phyloP scores from a whole-genome alignment of 352 stramenopile species.

The Globisporangium irregulare region DNA sequence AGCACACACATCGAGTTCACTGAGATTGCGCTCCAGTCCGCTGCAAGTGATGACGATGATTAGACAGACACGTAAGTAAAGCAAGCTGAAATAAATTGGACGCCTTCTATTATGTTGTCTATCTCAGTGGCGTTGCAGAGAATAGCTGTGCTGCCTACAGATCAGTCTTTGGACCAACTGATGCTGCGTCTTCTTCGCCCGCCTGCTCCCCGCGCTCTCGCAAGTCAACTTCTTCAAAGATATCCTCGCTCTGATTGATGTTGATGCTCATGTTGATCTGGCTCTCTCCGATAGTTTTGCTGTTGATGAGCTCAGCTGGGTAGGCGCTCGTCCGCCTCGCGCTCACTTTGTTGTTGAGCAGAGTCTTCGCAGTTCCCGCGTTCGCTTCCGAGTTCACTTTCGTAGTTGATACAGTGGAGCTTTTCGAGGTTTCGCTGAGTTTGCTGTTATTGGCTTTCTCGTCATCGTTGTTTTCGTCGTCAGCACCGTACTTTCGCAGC shows the following conservation, averaged over 20 bases:
- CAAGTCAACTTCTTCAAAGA: conserved; percentile 39
- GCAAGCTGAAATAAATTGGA: not conserved
- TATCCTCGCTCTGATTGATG: conserved; percentile 53
- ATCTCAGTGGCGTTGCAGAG: not conserved
- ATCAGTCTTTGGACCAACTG: conserved; percentile 41
- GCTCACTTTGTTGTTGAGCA: conserved; percentile 11
- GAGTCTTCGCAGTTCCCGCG: not conserved
- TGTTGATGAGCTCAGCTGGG: conserved; percentile 12
- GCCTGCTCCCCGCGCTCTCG: not conserved
- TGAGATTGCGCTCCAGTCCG: conserved; percentile 58
- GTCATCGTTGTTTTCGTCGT: conserved; percentile 19
- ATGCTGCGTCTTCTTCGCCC: conserved; percentile 12
- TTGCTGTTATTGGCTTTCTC: not conserved
- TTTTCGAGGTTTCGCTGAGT: conserved; percentile 1
- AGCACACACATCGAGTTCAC: conserved; percentile 48
- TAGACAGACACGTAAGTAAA: conserved; percentile 2
- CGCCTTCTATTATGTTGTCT: not conserved
- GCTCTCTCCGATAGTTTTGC: conserved; percentile 17
- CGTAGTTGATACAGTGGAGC: not conserved
- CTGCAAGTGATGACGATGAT: conserved; percentile 12
- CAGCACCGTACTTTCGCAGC: conserved; percentile 33
- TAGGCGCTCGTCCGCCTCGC: conserved; percentile 17
- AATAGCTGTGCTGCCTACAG: not conserved
- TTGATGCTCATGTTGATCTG: conserved; percentile 33
- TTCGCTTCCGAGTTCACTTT: conserved; percentile 1